phyloP scores from a whole-genome alignment of 768 basidiomycete genomes.

The Suillus paluster region DNA sequence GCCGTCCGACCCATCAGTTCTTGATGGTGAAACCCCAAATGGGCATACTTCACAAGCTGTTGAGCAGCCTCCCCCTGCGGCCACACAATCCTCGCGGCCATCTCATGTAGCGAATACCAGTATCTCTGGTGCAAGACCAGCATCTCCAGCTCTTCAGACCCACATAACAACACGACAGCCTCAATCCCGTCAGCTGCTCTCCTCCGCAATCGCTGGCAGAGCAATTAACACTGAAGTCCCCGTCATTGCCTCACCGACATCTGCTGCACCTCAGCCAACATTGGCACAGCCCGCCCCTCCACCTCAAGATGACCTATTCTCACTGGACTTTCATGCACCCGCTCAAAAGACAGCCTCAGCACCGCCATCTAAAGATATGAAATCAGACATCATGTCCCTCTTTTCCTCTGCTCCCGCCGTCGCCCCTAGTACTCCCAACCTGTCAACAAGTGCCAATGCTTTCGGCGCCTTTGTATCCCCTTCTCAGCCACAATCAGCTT shows the following conservation, averaged over 20 bases:
- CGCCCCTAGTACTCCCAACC: conserved; percentile 7
- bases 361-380: conserved; percentile 68
- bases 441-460: conserved; percentile 32
- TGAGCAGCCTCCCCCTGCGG: conserved; percentile 12
- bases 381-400: conserved; percentile 85
- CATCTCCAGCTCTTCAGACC: conserved; percentile 31
- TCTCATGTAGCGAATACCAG: conserved; percentile 18
- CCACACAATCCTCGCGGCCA: conserved; percentile 6
- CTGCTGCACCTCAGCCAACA: conserved; percentile 20
- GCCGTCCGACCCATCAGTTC: conserved; percentile 78
- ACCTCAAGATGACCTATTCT: conserved; percentile 72
- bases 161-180: conserved; percentile 32
- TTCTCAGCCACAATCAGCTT: conserved; percentile 25
- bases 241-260: conserved; percentile 10
- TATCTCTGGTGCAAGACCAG: conserved; percentile 30
- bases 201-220: conserved; percentile 44
- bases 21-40: conserved; percentile 51
- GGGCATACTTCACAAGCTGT: conserved; percentile 1
- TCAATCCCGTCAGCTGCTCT: conserved; percentile 34
- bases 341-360: conserved; percentile 29
- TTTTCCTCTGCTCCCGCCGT: conserved; percentile 55
- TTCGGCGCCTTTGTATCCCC: conserved; percentile 43
- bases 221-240: conserved; percentile 17
- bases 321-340: conserved; percentile 83
- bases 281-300: conserved; percentile 35